Evolutionary conservation across 768 basidiomycete species (phyloP).

Genomic region (Collybia nuda): DNA sequence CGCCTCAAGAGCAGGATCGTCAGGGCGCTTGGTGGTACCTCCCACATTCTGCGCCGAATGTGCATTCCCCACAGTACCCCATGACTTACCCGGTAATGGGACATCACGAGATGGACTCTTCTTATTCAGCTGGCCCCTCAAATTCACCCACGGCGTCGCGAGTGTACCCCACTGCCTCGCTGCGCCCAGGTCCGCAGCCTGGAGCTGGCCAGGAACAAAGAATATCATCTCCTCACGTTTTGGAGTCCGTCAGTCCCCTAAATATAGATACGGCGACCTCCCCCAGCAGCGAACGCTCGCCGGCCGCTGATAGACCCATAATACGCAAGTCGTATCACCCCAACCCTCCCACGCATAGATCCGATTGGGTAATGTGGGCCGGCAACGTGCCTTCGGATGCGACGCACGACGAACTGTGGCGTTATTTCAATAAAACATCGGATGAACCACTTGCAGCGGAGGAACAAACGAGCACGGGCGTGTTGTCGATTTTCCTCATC

Average conservation of each 20-base stretch:
- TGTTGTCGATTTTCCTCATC: constrained; percentile 89
- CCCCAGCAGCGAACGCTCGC: constrained; percentile 4
- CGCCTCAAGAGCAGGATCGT: constrained; percentile 33
- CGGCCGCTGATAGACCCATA: constrained; percentile 24
- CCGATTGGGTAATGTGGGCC: constrained; percentile 96
- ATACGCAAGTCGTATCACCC: constrained; percentile 65
- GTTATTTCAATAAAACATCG: constrained; percentile 62
- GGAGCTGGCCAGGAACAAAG: background rate
- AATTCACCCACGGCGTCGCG: constrained; percentile 16
- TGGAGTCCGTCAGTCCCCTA: constrained; percentile 8
- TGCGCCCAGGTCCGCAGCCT: constrained; percentile 2
- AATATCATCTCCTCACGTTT: constrained; percentile 8
- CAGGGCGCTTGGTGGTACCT: constrained; percentile 58
- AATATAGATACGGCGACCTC: background rate
- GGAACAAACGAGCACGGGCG: constrained; percentile 40
- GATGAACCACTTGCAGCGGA: background rate
- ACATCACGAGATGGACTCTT: constrained; percentile 21
- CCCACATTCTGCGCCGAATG: constrained; percentile 23
- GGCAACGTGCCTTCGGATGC: constrained; percentile 89
- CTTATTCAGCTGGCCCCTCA: constrained; percentile 14
- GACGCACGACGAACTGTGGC: constrained; percentile 81
- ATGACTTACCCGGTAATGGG: constrained; percentile 23
- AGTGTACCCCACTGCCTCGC: constrained; percentile 10
- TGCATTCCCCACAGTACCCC: constrained; percentile 17
- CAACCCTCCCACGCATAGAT: constrained; percentile 69